Base-by-base conservation (phyloP, 169 alveolate genomes). In the Plasmodium falciparum region DNA sequence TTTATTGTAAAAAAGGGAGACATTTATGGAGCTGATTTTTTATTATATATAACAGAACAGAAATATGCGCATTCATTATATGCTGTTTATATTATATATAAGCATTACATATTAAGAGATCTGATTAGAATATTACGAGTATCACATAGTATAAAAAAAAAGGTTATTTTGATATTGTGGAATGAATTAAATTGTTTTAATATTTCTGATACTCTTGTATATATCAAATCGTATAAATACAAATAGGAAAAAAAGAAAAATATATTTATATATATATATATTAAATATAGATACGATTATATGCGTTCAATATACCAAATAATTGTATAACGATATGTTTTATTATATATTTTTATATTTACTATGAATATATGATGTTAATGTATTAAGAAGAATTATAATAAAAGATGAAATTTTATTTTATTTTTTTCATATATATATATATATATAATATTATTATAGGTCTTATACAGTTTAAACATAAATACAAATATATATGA, bases 1-100 rank as follows among this genome's bases (percentile, higher is more conserved):
- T 80, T 69, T 63, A 52, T 69, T 15, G 83, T 80, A 29, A 69
- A 69, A 12, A 47, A 39, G 24, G 90, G 85, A 11, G 58, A 80
- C 45, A 29, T 80, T 39, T 80, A 80, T 69, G 90, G 90, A 26
- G 90, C 74, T 56, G 85, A 80, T 58, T 80, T 49, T 33, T 67
- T 80, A 80, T 63, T 80, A 56, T 80, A 80, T 45, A 24, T 80
- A 63, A 50, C 63, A 17, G 26, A 73, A 15, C 56, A 80, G 33
- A 58, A 80, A 80, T 80, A 80, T 39, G 70, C 90, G 3, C 90
- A 80, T 73, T 71, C 90, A 20, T 20, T 63, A 12, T 80, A 80
- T 13, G 83, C 33, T 58, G 90, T 80, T 71, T 80, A 80, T 63
- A 26, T 49, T 26, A 63, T 80, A 49, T 45, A 63, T 22, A 58